phyloP scores from a whole-genome alignment of 2,329 filamentous ascomycete species.

The Beauveria pseudobassiana region DNA sequence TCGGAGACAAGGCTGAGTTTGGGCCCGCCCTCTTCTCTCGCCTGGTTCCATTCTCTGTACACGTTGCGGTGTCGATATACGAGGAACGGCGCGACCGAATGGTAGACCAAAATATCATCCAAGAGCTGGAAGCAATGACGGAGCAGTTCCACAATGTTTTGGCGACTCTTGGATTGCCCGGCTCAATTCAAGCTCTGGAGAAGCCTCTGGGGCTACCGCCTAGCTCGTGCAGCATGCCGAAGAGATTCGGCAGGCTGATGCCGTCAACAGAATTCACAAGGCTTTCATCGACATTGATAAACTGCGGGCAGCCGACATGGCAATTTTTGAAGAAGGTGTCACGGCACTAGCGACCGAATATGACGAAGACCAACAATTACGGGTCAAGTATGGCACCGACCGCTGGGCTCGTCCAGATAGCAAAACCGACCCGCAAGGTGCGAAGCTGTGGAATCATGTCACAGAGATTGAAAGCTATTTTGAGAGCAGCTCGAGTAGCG shows the following conservation, averaged over 20 bases:
- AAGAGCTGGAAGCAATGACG: conserved; percentile 75
- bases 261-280: conserved; percentile 65
- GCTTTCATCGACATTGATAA: conserved; percentile 87
- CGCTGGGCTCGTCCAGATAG: conserved; percentile 71
- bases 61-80: conserved; percentile 92
- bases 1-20: conserved; percentile 74
- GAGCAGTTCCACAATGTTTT: conserved; percentile 72
- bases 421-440: conserved; percentile 55
- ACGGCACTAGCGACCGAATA: conserved; percentile 71
- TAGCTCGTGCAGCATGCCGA: conserved; percentile 83
- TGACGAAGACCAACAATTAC: conserved; percentile 71
- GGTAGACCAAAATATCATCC: conserved; percentile 80
- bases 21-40: conserved; percentile 82
- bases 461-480: conserved; percentile 84
- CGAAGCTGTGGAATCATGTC: conserved; percentile 66
- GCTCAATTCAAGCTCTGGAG: conserved; percentile 87
- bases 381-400: conserved; percentile 76
- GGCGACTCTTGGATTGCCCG: conserved; percentile 78
- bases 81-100: conserved; percentile 85
- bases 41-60: conserved; percentile 90
- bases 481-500: conserved; percentile 50
- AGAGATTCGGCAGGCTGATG: conserved; percentile 87
- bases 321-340: conserved; percentile 76
- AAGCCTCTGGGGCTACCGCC: conserved; percentile 88
- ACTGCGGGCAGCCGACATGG: conserved; percentile 70